Evolutionary conservation across 352 stramenopile genomes (phyloP).

Genomic region (Phytophthora sp.): DNA sequence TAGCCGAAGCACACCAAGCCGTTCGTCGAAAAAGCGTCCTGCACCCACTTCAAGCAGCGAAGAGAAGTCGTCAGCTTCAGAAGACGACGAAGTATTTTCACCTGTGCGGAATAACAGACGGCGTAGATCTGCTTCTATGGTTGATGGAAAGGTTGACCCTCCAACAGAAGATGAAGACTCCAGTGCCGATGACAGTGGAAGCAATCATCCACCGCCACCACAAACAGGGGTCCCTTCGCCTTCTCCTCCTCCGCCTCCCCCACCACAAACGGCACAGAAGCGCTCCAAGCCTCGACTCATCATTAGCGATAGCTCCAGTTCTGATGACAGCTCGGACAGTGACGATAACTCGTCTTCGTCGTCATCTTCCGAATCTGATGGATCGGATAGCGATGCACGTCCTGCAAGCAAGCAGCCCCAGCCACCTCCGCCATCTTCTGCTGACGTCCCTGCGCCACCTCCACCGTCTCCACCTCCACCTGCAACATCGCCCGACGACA

Average conservation of each 20-base stretch:
- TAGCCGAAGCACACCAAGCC: slow-evolving; percentile 28
- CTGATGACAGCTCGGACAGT: slow-evolving; percentile 51
- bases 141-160: slow-evolving; percentile 15
- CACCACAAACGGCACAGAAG: slow-evolving; percentile 34
- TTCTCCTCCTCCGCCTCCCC: slow-evolving; percentile 36
- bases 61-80: slow-evolving; percentile 27
- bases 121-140: slow-evolving; percentile 9
- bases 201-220: slow-evolving; percentile 3
- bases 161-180: slow-evolving; percentile 21
- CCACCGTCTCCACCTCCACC: slow-evolving; percentile 38
- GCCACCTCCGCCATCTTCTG: slow-evolving; percentile 27
- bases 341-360: slow-evolving; percentile 42
- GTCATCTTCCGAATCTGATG: slow-evolving; percentile 45
- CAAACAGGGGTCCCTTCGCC: slow-evolving; percentile 17
- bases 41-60: slow-evolving; percentile 31
- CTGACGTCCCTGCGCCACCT: slow-evolving; percentile 26
- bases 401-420: slow-evolving; percentile 15
- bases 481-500: slow-evolving; percentile 14
- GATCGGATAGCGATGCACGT: slow-evolving; percentile 35
- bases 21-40: slow-evolving; percentile 31
- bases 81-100: slow-evolving; percentile 23
- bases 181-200: slow-evolving; percentile 19
- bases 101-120: slow-evolving; percentile 25
- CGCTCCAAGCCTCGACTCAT: slow-evolving; percentile 42
- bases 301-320: slow-evolving; percentile 75